These are phyloP conservation scores for Zalerion maritima DNA, from an alignment of 495 filamentous ascomycete genomes.

Conservation along the genomic window DNA sequence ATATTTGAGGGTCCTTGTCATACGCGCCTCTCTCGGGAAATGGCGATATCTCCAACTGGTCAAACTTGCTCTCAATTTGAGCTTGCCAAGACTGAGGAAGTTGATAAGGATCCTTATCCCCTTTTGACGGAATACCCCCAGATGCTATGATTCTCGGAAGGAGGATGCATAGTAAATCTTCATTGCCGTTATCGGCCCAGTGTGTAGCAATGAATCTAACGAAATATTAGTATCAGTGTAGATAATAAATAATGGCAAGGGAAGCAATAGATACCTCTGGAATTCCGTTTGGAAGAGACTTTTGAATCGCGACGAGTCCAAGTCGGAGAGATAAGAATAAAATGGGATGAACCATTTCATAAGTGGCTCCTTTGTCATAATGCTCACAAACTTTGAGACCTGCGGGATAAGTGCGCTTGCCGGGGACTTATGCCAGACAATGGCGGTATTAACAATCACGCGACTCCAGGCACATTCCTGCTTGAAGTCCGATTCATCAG, in stretches of 20 bases:
- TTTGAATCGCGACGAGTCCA: conserved; percentile 62
- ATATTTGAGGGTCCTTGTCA: conserved; percentile 35
- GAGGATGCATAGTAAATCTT: conserved; percentile 52
- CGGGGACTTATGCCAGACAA: conserved; percentile 60
- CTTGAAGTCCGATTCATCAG: conserved; percentile 23
- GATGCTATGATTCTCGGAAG: conserved; percentile 51
- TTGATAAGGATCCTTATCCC: conserved; percentile 40
- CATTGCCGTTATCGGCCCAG: conserved; percentile 49
- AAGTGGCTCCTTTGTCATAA: conserved; percentile 46
- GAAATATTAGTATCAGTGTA: conserved; percentile 9
- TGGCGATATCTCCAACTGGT: conserved; percentile 36
- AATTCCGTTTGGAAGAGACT: conserved; percentile 66
- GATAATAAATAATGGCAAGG: background rate
- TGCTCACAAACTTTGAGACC: conserved; percentile 44
- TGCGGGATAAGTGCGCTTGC: conserved; percentile 64
- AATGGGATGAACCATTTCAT: conserved; percentile 66
- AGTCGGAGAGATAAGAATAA: conserved; percentile 60
- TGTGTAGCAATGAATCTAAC: conserved; percentile 53
- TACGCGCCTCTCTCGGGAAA: conserved; percentile 40
- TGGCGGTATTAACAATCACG: conserved; percentile 46
- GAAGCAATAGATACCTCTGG: conserved; percentile 41
- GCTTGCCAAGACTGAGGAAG: conserved; percentile 57
- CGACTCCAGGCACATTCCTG: conserved; percentile 36
- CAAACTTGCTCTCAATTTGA: conserved; percentile 50
- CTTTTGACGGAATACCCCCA: conserved; percentile 28